These are phyloP conservation scores for Pezicula radicicola DNA, from an alignment of 2,329 filamentous ascomycete genomes.

Conservation along the genomic window DNA sequence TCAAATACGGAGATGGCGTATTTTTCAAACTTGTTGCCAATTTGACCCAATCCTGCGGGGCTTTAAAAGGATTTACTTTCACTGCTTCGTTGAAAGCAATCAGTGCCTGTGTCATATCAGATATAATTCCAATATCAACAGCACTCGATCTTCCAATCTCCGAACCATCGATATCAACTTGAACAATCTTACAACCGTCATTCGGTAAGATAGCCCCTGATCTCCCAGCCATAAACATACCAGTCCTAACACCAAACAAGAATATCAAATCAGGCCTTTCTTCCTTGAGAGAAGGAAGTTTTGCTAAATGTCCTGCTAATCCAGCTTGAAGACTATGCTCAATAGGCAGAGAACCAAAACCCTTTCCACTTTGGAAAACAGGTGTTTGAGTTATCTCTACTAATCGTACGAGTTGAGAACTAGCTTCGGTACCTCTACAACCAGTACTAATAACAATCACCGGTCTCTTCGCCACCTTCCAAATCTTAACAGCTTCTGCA, in stretches of 20 bases:
- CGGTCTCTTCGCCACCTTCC: too few species aligned
- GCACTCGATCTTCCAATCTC: slow-evolving; percentile 22
- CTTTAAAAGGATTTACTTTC: slow-evolving; percentile 12
- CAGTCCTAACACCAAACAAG: slow-evolving; percentile 37
- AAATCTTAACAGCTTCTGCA: too few species aligned
- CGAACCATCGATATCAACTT: too few species aligned
- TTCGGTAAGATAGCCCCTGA: slow-evolving; percentile 35
- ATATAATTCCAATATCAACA: slow-evolving; percentile 38
- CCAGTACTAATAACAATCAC: too few species aligned
- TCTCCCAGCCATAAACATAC: slow-evolving; percentile 36
- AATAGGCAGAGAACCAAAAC: slow-evolving; percentile 24
- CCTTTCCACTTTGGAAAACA: slow-evolving; percentile 38
- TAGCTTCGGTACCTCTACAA: too few species aligned
- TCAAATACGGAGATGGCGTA: too few species aligned
- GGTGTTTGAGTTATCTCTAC: slow-evolving; percentile 33
- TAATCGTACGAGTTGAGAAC: slow-evolving; percentile 14
- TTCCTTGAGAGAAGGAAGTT: slow-evolving; percentile 17
- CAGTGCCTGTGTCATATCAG: slow-evolving; percentile 28
- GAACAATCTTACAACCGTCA: slow-evolving; percentile 15
- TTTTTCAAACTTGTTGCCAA: too few species aligned
- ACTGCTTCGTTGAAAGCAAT: slow-evolving; percentile 23
- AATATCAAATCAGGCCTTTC: slow-evolving; percentile 33
- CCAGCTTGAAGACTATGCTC: slow-evolving; percentile 33
- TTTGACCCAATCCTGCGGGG: too few species aligned
- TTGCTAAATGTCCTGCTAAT: slow-evolving; percentile 30